Base-by-base conservation (phyloP, 495 filamentous ascomycete species). In the Penicillium waksmanii region DNA sequence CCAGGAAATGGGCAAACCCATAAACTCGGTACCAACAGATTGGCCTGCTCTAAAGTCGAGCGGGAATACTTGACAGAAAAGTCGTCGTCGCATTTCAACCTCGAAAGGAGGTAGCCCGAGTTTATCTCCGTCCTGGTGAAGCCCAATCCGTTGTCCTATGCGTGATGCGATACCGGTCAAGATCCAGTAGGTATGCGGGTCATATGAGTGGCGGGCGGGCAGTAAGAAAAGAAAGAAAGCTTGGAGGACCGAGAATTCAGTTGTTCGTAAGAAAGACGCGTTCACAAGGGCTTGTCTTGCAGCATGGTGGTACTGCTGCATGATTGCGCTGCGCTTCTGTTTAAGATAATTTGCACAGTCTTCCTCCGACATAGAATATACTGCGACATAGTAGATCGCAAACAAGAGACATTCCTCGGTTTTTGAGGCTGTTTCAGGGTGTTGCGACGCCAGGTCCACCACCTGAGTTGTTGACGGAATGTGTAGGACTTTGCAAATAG, bases 401-500 rank as follows among this genome's bases (percentile, higher is more conserved):
- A 81, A 83, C 31, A 81, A 54, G 9, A 83, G 53, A 46, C 71
- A 77, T 50, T 80, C 72, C 4, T 70, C 68, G 13, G 53, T 63
- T 35, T 72, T 74, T 2, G 73, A 68, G 7, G 74, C 58, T 11
- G 50, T 57, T 3, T 65, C 62, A 3, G 73, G 61, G 15, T 66
- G 42, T 11, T 57, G 53, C 8, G 62, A 72, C n/a, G 73, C 73
- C 4, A 59, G 56, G 21, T 76, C 62, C n/a, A 83, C 57, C 49
- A 65, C 51, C 12, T 68, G 63, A 13, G 55, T 62, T 42, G 84
- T 62, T 2, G 85, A 83, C 2, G 87, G 87, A 6, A 83, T 79
- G 67, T 90, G 88, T 53, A 89, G 79, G 38, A 89, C 62, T 65
- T 89, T 90, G 56, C 81, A 83, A 46, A 90, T 66, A 3, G 88